Evolutionary conservation across 1,284 basidiomycete species (phyloP).

Genomic region (Trametes polyzona): DNA sequence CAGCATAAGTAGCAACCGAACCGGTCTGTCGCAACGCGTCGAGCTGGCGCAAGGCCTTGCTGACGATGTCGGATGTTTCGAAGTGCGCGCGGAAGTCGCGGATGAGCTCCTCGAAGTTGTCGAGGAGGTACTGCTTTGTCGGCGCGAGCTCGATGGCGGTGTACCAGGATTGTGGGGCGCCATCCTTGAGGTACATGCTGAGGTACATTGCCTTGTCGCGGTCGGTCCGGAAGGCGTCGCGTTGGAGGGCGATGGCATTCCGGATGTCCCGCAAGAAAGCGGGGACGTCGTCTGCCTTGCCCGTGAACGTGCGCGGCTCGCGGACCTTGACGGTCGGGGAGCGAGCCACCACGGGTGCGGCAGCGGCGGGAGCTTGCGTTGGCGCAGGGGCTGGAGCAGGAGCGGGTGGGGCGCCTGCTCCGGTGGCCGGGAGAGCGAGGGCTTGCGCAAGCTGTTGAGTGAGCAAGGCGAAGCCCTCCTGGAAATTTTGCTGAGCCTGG

Average conservation of each 20-base stretch:
- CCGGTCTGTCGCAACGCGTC: conserved; percentile 34
- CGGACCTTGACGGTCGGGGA: conserved; percentile 5
- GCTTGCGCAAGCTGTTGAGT: too few relatives aligned
- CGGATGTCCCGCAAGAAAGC: conserved; percentile 29
- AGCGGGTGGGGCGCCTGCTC: too few relatives aligned
- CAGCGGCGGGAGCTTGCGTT: neutral
- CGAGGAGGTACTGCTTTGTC: conserved; percentile 26
- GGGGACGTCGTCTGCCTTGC: conserved; percentile 24
- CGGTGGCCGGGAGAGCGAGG: too few relatives aligned
- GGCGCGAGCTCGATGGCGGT: conserved; percentile 4
- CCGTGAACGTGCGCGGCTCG: conserved; percentile 14
- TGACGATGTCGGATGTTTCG: neutral
- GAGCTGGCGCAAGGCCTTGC: conserved; percentile 1
- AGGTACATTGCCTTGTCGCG: conserved; percentile 28
- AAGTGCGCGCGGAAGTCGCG: conserved; percentile 28
- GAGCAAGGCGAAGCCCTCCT: too few relatives aligned
- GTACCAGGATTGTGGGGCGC: conserved; percentile 25
- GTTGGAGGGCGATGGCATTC: conserved; percentile 24
- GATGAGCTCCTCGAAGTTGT: conserved; percentile 32
- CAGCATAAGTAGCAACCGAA: conserved; percentile 28
- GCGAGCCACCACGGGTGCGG: neutral
- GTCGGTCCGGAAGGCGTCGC: conserved; percentile 20
- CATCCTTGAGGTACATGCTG: conserved; percentile 26
- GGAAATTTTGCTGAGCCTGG: too few relatives aligned
- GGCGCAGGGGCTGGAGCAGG: neutral